These are phyloP conservation scores for Aspergillus pseudoviridinutans DNA, from an alignment of 2,329 filamentous ascomycete genomes.

Conservation along the genomic window DNA sequence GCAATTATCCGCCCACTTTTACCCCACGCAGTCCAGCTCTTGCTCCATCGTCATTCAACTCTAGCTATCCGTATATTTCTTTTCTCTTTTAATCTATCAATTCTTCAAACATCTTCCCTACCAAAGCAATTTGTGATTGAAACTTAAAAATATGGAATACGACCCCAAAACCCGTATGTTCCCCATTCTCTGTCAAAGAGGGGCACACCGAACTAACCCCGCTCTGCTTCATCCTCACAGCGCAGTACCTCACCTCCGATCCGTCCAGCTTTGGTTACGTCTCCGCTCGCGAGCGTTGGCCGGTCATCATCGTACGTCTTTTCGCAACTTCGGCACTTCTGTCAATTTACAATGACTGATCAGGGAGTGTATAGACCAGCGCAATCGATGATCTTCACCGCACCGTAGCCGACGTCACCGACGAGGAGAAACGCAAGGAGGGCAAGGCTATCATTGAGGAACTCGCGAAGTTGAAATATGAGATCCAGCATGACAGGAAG, in stretches of 20 bases:
- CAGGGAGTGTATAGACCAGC: slow-evolving; percentile 64
- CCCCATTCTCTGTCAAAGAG: neutral
- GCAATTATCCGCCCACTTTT: neutral
- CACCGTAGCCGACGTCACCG: slow-evolving; percentile 45
- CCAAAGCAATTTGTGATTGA: neutral
- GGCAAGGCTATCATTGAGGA: slow-evolving; percentile 81
- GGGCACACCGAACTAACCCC: slow-evolving; percentile 16
- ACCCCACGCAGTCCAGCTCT: neutral
- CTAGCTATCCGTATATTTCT: neutral
- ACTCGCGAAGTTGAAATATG: slow-evolving; percentile 83
- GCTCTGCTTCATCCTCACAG: slow-evolving; percentile 41
- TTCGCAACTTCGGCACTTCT: neutral
- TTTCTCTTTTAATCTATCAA: neutral
- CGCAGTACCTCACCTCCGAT: slow-evolving; percentile 74
- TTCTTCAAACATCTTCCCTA: neutral
- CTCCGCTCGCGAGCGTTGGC: slow-evolving; percentile 86
- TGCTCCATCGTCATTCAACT: neutral
- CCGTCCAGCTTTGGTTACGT: slow-evolving; percentile 79
- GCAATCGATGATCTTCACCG: slow-evolving; percentile 94
- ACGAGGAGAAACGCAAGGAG: slow-evolving; percentile 62
- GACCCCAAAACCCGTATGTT: slow-evolving; percentile 68
- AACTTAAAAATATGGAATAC: slow-evolving; percentile 58
- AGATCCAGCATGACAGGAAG: slow-evolving; percentile 81
- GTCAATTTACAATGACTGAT: slow-evolving; percentile 7
- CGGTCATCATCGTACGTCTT: slow-evolving; percentile 75